These are phyloP conservation scores for Sporothrix globosa DNA, from an alignment of 2,329 filamentous ascomycete genomes.

Conservation along the genomic window DNA sequence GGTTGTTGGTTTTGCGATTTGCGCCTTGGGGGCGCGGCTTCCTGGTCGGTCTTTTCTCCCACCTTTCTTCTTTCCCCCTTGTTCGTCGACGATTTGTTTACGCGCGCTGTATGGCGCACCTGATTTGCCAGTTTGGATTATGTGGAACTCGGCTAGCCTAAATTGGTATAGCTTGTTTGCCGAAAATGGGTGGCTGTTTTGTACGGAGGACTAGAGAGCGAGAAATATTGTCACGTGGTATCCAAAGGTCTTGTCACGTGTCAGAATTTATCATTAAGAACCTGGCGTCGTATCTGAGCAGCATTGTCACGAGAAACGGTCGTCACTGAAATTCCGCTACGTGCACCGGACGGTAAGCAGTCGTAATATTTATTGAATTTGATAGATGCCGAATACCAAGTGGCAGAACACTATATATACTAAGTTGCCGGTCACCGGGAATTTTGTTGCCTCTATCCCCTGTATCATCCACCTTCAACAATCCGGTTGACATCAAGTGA, in stretches of 20 bases:
- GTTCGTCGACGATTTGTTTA: constrained; percentile 37
- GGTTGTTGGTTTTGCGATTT: constrained; percentile 20
- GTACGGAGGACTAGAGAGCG: not conserved
- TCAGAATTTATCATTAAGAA: not conserved
- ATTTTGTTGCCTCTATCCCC: constrained; percentile 12
- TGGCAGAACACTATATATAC: constrained; percentile 6
- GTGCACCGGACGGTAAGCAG: not conserved
- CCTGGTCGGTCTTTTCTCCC: constrained; percentile 30
- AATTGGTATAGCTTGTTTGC: constrained; percentile 31
- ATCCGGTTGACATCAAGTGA: not conserved
- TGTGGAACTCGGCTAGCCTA: constrained; percentile 35
- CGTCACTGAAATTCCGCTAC: not conserved
- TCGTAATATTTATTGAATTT: not conserved
- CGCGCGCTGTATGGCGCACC: constrained; percentile 33
- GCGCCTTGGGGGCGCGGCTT: constrained; percentile 23
- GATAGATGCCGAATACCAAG: not conserved
- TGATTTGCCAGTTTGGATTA: constrained; percentile 33
- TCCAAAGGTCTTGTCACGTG: not conserved
- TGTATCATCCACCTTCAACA: not conserved
- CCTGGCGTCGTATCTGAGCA: not conserved
- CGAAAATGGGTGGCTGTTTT: constrained; percentile 17
- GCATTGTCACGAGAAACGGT: too few species aligned
- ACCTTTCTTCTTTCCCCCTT: constrained; percentile 16
- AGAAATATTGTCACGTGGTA: not conserved
- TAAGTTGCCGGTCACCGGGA: constrained; percentile 3